These are phyloP conservation scores for Asterochloris sp. DNA, from an alignment of 139 green algal genomes.

Conservation along the genomic window DNA sequence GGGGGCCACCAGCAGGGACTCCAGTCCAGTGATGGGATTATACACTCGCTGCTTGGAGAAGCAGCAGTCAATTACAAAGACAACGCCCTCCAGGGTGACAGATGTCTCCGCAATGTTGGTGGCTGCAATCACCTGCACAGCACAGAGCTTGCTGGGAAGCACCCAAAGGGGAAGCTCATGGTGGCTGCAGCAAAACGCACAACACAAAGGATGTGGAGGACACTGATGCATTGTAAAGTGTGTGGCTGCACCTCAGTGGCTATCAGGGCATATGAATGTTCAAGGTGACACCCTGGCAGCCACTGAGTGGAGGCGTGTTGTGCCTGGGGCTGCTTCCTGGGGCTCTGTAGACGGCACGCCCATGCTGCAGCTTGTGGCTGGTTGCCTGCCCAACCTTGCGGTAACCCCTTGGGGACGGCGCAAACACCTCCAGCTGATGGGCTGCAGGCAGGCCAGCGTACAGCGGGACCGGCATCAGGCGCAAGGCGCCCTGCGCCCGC, in stretches of 20 bases:
- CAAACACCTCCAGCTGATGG: slow-evolving; percentile 65
- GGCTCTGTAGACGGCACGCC: too few relatives aligned
- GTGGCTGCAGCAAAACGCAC: too few relatives aligned
- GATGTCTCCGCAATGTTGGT: slow-evolving; percentile 93
- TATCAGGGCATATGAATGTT: too few relatives aligned
- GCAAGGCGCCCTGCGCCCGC: slow-evolving; percentile 19
- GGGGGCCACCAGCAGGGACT: slow-evolving; percentile 82
- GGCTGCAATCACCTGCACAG: slow-evolving; percentile 73
- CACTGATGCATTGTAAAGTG: too few relatives aligned
- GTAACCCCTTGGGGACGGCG: slow-evolving; percentile 52
- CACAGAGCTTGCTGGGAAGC: neutral
- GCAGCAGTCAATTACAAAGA: slow-evolving; percentile 86
- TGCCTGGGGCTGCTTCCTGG: too few relatives aligned
- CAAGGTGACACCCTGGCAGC: too few relatives aligned
- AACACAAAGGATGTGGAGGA: too few relatives aligned
- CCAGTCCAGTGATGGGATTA: slow-evolving; percentile 24
- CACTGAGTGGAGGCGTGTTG: too few relatives aligned
- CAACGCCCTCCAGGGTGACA: slow-evolving; percentile 79
- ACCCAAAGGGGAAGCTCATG: too few relatives aligned
- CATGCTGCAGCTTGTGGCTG: too few relatives aligned
- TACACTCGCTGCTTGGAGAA: slow-evolving; percentile 68
- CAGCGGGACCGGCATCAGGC: slow-evolving; percentile 59
- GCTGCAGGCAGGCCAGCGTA: slow-evolving; percentile 74
- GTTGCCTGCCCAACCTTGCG: slow-evolving; percentile 43
- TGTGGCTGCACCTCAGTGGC: too few relatives aligned